Percentiles rank a stretch among this genome's conserved stretches.
Evolutionary conservation across 1,284 basidiomycete species (phyloP).

Genomic region (Fomes fomentarius): DNA sequence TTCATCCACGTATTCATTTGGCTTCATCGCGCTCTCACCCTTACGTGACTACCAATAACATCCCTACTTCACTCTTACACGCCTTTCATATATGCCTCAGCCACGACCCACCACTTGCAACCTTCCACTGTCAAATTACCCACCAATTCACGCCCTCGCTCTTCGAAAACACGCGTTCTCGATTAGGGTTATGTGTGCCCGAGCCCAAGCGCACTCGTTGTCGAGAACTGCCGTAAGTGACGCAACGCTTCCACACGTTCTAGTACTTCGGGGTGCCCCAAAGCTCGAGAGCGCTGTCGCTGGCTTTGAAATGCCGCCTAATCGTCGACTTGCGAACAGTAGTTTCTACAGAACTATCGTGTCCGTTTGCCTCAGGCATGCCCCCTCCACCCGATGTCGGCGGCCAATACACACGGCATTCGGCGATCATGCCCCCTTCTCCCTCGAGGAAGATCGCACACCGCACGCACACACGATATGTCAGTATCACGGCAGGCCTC

Average conservation of each 20-base stretch:
- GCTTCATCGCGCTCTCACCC: neutral
- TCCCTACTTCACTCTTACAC: neutral
- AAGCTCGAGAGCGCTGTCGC: neutral
- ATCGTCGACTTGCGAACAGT: no score
- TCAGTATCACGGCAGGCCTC: neutral
- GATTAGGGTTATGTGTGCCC: neutral
- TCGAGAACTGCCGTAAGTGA: conserved; percentile 9
- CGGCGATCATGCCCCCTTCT: neutral
- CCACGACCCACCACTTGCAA: neutral
- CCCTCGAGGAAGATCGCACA: conserved; percentile 3
- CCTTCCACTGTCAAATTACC: neutral
- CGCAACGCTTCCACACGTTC: conserved; percentile 2
- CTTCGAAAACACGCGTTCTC: neutral
- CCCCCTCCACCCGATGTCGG: conserved; percentile 3
- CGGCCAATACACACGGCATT: neutral
- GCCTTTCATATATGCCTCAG: neutral
- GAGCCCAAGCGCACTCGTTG: no score
- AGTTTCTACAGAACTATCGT: no score
- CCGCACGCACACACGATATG: neutral
- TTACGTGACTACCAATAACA: conserved; percentile 1
- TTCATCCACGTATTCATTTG: neutral
- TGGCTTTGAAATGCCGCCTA: conserved; percentile 7
- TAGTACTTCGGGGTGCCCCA: neutral
- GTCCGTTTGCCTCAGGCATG: conserved; percentile 4
- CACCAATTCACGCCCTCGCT: no score